A percentile compares a stretch with the other conserved stretches of the same genome.
phyloP scores from a whole-genome alignment of 2,329 filamentous ascomycete genomes.

The Polychaeton citri region DNA sequence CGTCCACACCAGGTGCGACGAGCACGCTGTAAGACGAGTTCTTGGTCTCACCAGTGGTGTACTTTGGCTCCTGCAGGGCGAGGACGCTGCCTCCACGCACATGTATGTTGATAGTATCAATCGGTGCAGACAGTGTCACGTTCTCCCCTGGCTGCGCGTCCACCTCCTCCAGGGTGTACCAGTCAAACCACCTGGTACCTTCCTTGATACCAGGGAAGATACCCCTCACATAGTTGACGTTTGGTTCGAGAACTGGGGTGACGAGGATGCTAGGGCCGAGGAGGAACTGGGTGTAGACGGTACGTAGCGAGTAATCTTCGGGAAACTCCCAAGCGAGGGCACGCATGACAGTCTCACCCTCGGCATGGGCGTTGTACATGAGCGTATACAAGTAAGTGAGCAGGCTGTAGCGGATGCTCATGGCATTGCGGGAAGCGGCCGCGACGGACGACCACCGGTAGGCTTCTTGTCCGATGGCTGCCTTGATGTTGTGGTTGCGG shows the following conservation, averaged over 20 bases:
- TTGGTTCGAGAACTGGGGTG: slow-evolving; percentile 50
- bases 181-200: slow-evolving; percentile 58
- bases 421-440: slow-evolving; percentile 47
- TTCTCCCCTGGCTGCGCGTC: slow-evolving; percentile 28
- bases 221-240: slow-evolving; percentile 46
- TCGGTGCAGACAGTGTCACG: slow-evolving; percentile 13
- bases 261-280: slow-evolving; percentile 52
- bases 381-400: slow-evolving; percentile 63
- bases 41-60: slow-evolving; percentile 8
- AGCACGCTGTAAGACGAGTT: slow-evolving; percentile 9
- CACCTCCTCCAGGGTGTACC: slow-evolving; percentile 51
- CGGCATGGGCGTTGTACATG: slow-evolving; percentile 50
- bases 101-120: slow-evolving; percentile 15
- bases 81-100: slow-evolving; percentile 11
- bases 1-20: slow-evolving; percentile 20
- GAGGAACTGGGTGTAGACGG: slow-evolving; percentile 54
- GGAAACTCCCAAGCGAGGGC: slow-evolving; percentile 62
- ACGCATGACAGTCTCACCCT: slow-evolving; percentile 55
- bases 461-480: slow-evolving; percentile 49
- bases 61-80: slow-evolving; percentile 11
- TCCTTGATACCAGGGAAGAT: slow-evolving; percentile 52
- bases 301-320: slow-evolving; percentile 49
- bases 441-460: slow-evolving; percentile 52
- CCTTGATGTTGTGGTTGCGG: slow-evolving; percentile 55
- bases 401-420: slow-evolving; percentile 54